Percentiles rank a stretch among this genome's conserved stretches.
Conservation (phyloP, 2,329 filamentous ascomycete species). For the Didymella keratinophila region DNA sequence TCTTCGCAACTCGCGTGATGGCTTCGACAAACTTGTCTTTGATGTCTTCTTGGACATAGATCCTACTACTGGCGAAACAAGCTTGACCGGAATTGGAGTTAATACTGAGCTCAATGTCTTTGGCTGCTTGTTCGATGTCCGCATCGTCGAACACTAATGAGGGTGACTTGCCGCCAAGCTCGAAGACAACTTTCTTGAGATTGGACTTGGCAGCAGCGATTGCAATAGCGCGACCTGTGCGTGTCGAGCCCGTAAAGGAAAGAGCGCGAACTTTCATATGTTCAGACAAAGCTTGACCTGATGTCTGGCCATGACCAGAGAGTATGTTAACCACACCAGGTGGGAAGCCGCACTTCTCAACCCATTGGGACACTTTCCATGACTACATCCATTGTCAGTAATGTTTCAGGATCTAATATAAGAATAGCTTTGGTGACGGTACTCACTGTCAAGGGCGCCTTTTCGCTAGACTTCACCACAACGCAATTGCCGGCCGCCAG, state of each 20-base stretch:
- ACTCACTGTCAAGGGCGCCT: conserved; percentile 68
- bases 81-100: conserved; percentile 64
- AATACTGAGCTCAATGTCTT: conserved; percentile 56
- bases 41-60: conserved; percentile 63
- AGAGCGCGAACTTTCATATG: conserved; percentile 82
- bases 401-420: background rate
- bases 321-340: conserved; percentile 81
- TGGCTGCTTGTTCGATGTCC: conserved; percentile 77
- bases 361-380: conserved; percentile 82
- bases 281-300: conserved; percentile 78
- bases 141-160: conserved; percentile 81
- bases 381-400: conserved; percentile 52
- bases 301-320: conserved; percentile 77
- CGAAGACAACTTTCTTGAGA: conserved; percentile 85
- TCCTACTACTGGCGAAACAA: conserved; percentile 65
- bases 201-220: conserved; percentile 74
- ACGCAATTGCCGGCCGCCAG: conserved; percentile 39
- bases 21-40: conserved; percentile 49
- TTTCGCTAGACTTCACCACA: conserved; percentile 40
- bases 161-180: conserved; percentile 86
- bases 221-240: conserved; percentile 85
- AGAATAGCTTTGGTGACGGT: no score
- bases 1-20: conserved; percentile 27
- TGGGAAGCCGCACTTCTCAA: conserved; percentile 78
- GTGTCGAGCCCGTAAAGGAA: conserved; percentile 83